A percentile compares a stretch with the other conserved stretches of the same genome.
phyloP scores from a whole-genome alignment of 352 stramenopile species.

The Phytopythium helicoides region DNA sequence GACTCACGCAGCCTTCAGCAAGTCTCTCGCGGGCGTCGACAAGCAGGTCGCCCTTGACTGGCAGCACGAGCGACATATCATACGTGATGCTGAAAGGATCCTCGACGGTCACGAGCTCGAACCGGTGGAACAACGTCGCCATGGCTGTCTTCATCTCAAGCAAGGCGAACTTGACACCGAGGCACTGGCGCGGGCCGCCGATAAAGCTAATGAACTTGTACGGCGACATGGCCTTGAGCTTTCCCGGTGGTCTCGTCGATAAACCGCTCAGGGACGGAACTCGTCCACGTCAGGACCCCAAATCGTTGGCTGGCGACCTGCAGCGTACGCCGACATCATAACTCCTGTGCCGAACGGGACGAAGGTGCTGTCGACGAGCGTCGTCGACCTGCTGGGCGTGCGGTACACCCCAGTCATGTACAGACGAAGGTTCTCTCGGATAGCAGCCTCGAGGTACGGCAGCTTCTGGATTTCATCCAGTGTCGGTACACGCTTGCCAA shows the following conservation, averaged over 20 bases:
- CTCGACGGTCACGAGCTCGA: slow-evolving; percentile 28
- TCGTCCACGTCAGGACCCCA: slow-evolving; percentile 51
- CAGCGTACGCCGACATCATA: too few relatives aligned
- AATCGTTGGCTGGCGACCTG: slow-evolving; percentile 52
- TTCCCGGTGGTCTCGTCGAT: slow-evolving; percentile 33
- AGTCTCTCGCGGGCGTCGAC: slow-evolving; percentile 15
- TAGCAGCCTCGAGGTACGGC: too few relatives aligned
- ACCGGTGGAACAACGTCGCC: slow-evolving; percentile 33
- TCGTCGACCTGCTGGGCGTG: slow-evolving; percentile 18
- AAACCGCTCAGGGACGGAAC: slow-evolving; percentile 52
- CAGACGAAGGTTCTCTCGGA: slow-evolving; percentile 40
- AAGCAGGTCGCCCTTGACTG: slow-evolving; percentile 31
- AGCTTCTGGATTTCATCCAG: too few relatives aligned
- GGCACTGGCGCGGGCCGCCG: slow-evolving; percentile 46
- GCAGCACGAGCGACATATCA: slow-evolving; percentile 29
- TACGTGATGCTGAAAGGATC: slow-evolving; percentile 34
- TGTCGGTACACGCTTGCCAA: too few relatives aligned
- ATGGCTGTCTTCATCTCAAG: slow-evolving; percentile 47
- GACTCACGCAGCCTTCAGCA: not conserved
- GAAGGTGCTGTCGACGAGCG: slow-evolving; percentile 16
- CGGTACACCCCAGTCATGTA: slow-evolving; percentile 43
- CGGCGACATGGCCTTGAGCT: slow-evolving; percentile 31
- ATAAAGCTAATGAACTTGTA: slow-evolving; percentile 61
- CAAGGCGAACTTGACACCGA: slow-evolving; percentile 52
- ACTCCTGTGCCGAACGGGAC: slow-evolving; percentile 25